Base-by-base conservation (phyloP, 1,284 basidiomycete genomes). In the Microbotryum intermedium region DNA sequence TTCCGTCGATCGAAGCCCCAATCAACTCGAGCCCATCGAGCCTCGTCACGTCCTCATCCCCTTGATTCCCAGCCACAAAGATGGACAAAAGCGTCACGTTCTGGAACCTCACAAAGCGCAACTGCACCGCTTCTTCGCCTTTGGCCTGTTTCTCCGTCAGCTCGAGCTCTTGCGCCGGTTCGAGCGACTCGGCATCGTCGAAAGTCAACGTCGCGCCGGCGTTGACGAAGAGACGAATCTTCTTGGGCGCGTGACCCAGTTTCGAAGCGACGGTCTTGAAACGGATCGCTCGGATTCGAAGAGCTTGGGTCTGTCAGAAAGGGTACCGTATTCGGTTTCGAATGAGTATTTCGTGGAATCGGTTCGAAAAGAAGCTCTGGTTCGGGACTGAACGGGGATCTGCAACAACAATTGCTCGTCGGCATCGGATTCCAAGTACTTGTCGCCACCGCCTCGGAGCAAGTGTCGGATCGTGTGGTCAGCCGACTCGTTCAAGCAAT, bases 321-420 rank as follows among this genome's bases (percentile, higher is more conserved):
- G 9, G 1, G 18, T 11, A 16, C 8, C 2, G 21, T 20, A 25
- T 42, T 10, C 25, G n/a, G 13, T 39, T 16, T 18, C 1, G 10
- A 6, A 39, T 5, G 16, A 18, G 1, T 39, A 11, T 16, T 13
- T 13, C 2, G 10, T 4, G 8, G 9, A 25, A 39, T n/a, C n/a
- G n/a, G 28, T 28, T 28, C 13, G 13, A 45, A 45, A 6, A 7
- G 47, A 42, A 21, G 1, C 3, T 48, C 21, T 2, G 16, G 46
- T 16, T 18, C 20, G 9, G 6, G 21, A 42, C 21, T 51, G 39
- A 13, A 70, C 62, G 13, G 69, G 63, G 23, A 71, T 62, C 30
- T 66, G 60, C 4, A 71, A 48, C n/a, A 71, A 26, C 1, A 71
- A 65, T 54, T 71, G 69, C 57, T 71, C 69, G 54, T 71, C 69